These are phyloP conservation scores for Calonectria hongkongensis DNA, from an alignment of 2,329 filamentous ascomycete genomes.

Conservation along the genomic window DNA sequence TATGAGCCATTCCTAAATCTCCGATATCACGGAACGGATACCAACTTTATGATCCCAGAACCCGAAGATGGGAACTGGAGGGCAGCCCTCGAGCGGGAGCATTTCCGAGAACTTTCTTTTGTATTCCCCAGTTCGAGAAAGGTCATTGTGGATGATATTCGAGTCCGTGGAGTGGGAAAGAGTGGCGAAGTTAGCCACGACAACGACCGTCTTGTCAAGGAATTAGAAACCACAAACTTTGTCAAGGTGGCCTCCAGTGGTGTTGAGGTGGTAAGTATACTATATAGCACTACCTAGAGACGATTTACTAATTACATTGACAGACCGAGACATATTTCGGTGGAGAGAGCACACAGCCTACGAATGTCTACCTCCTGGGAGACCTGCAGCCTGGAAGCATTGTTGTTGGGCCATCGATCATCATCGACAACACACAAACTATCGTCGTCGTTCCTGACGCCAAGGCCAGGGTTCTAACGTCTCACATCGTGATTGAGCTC, in stretches of 20 bases:
- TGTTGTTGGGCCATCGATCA: conserved; percentile 56
- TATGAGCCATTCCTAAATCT: conserved; percentile 66
- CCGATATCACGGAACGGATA: conserved; percentile 66
- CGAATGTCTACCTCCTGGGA: conserved; percentile 31
- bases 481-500: conserved; percentile 53
- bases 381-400: conserved; percentile 26
- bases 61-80: conserved; percentile 58
- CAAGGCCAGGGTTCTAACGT: conserved; percentile 53
- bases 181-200: conserved; percentile 38
- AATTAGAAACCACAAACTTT: conserved; percentile 36
- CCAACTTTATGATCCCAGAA: conserved; percentile 64
- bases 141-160: conserved; percentile 64
- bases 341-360: conserved; percentile 12
- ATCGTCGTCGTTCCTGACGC: conserved; percentile 54
- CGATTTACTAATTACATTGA: conserved; percentile 4
- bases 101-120: conserved; percentile 64
- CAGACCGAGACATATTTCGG: conserved; percentile 52
- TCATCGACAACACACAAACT: conserved; percentile 57
- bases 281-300: background rate
- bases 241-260: conserved; percentile 22
- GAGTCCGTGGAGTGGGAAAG: conserved; percentile 61
- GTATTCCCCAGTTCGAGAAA: conserved; percentile 55
- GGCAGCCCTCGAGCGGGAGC: conserved; percentile 56
- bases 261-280: conserved; percentile 18
- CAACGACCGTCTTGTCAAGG: conserved; percentile 36